Conservation (phyloP, 2,329 filamentous ascomycete species). For the Ascocoryne sarcoides region DNA sequence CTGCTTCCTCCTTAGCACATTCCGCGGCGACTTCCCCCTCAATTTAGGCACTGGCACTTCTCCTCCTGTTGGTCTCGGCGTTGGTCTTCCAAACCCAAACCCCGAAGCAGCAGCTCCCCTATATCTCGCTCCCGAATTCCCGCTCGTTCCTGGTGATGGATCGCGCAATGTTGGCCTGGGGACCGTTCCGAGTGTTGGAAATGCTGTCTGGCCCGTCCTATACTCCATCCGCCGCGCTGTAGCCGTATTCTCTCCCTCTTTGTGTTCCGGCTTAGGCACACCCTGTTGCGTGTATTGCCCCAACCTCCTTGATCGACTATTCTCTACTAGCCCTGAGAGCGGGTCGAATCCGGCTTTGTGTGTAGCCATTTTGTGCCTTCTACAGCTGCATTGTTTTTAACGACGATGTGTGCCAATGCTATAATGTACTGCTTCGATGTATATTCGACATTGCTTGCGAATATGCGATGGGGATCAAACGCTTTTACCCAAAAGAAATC, state of each 20-base stretch:
- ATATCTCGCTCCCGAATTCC: constrained; percentile 13
- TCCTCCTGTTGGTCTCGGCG: constrained; percentile 7
- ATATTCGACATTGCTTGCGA: constrained; percentile 19
- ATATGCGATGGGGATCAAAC: constrained; percentile 9
- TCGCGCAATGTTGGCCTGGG: constrained; percentile 15
- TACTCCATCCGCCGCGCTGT: constrained; percentile 17
- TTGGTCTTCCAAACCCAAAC: constrained; percentile 20
- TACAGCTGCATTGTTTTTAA: constrained; percentile 16
- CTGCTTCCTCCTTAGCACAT: constrained; percentile 42
- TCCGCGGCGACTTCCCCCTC: constrained; percentile 30
- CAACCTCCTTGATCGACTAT: constrained; percentile 26
- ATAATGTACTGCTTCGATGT: constrained; percentile 14
- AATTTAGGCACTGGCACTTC: constrained; percentile 12
- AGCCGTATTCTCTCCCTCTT: constrained; percentile 38
- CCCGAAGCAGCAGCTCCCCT: constrained; percentile 13
- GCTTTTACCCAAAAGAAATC: constrained; percentile 12
- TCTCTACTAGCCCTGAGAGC: constrained; percentile 33
- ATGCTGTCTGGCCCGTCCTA: constrained; percentile 9
- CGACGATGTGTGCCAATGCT: constrained; percentile 18
- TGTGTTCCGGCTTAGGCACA: constrained; percentile 10
- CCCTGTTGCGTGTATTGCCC: constrained; percentile 17
- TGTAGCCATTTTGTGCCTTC: constrained; percentile 34
- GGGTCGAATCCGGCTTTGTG: constrained; percentile 34
- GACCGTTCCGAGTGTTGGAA: constrained; percentile 10
- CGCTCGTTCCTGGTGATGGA: constrained; percentile 13